phyloP scores from a whole-genome alignment of 2,329 filamentous ascomycete species.

The Claviceps sp. region DNA sequence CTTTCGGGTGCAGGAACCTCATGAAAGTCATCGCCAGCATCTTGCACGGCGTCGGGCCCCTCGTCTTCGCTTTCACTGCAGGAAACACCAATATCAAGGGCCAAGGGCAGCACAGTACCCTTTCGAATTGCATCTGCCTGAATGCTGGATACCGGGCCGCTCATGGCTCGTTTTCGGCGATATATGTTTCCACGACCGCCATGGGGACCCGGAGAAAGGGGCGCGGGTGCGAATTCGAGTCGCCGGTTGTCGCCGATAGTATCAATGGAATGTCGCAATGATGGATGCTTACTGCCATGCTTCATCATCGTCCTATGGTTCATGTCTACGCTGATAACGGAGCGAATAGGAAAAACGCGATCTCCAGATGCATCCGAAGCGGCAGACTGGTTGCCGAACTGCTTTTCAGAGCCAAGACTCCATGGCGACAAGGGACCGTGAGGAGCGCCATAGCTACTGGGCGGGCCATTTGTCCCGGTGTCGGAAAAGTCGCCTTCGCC shows the following conservation, averaged over 20 bases:
- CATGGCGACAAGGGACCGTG: slow-evolving; percentile 23
- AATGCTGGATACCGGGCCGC: slow-evolving; percentile 30
- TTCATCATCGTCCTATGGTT: slow-evolving; percentile 23
- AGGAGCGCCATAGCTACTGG: slow-evolving; percentile 6
- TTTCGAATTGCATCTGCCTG: slow-evolving; percentile 30
- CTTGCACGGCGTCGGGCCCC: background rate
- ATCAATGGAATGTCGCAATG: slow-evolving; percentile 18
- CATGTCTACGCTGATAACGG: slow-evolving; percentile 60
- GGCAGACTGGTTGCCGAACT: slow-evolving; percentile 18
- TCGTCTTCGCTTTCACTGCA: slow-evolving; percentile 19
- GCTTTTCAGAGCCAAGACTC: slow-evolving; percentile 29
- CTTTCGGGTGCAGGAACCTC: slow-evolving; percentile 2
- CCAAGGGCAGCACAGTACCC: slow-evolving; percentile 20
- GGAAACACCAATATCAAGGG: slow-evolving; percentile 19
- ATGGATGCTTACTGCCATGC: slow-evolving; percentile 26
- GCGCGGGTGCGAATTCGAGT: slow-evolving; percentile 14
- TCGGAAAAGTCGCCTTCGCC: background rate
- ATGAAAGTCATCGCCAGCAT: background rate
- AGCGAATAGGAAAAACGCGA: slow-evolving; percentile 69
- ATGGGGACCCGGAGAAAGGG: slow-evolving; percentile 7
- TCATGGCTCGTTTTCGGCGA: slow-evolving; percentile 21
- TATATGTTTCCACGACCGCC: background rate
- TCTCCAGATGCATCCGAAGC: slow-evolving; percentile 32
- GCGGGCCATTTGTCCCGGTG: background rate
- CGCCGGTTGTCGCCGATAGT: slow-evolving; percentile 14